These are phyloP conservation scores for Noccaea bulbosa DNA, from an alignment of 345 rosid genomes.

Conservation along the genomic window DNA sequence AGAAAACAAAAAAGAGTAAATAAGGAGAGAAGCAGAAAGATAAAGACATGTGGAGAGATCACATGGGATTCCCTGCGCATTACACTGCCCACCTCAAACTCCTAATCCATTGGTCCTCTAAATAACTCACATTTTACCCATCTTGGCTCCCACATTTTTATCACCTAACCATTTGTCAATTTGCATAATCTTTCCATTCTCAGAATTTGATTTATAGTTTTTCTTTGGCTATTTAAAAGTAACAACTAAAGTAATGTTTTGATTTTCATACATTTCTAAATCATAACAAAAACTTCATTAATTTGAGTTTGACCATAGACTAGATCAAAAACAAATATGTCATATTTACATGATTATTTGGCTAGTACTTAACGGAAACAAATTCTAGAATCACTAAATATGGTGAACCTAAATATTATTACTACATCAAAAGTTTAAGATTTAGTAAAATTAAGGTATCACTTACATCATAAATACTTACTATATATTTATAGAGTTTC, in stretches of 20 bases:
- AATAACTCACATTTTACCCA: conserved; percentile 35
- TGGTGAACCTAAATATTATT: background rate
- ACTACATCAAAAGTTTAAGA: background rate
- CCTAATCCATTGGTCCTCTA: conserved; percentile 32
- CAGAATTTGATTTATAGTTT: background rate
- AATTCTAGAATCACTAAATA: background rate
- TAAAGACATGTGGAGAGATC: conserved; percentile 44
- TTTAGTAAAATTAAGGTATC: background rate
- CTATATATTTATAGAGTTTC: too few relatives aligned
- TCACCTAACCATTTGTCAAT: conserved; percentile 21
- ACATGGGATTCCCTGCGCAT: conserved; percentile 47
- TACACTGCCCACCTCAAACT: conserved; percentile 42
- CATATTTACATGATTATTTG: background rate
- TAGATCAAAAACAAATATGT: background rate
- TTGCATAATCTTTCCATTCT: background rate
- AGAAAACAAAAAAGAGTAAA: conserved; percentile 4
- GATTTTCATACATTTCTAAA: background rate
- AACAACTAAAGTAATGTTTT: too few relatives aligned
- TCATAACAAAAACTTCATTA: background rate
- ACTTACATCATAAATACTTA: too few relatives aligned
- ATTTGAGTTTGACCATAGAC: background rate
- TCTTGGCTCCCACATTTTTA: conserved; percentile 21
- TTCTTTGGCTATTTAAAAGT: background rate
- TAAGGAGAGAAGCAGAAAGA: conserved; percentile 25
- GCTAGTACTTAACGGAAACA: background rate